Conservation (phyloP, 306 rosid genomes). For the Prunus mira region DNA sequence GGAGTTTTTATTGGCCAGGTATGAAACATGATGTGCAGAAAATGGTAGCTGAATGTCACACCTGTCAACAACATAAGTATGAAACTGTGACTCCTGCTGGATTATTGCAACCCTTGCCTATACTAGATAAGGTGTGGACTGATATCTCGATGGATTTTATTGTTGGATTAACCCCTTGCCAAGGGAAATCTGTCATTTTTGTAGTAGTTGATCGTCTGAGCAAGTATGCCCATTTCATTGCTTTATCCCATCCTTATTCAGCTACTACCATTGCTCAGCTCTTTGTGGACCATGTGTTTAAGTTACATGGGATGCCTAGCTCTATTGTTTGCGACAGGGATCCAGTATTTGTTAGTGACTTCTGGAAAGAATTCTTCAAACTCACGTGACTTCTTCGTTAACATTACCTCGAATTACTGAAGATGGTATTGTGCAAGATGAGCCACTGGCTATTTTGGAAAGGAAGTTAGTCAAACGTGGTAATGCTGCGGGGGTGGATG, state of each 20-base stretch:
- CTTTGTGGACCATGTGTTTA: not conserved
- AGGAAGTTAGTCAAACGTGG: no score
- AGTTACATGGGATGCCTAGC: no score
- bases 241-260: not conserved
- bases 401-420: no score
- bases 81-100: no score
- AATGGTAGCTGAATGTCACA: not conserved
- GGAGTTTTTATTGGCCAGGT: not conserved
- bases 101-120: not conserved
- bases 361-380: not conserved
- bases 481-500: no score
- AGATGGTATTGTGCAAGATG: no score
- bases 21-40: not conserved
- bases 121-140: not conserved
- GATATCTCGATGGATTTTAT: constrained; percentile 11
- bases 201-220: constrained; percentile 10
- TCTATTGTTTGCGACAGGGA: not conserved
- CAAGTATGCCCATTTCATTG: constrained; percentile 8
- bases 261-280: not conserved
- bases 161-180: not conserved
- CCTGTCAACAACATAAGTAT: not conserved
- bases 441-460: no score
- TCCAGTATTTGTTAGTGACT: not conserved
- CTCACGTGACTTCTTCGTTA: no score
- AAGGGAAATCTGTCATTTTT: not conserved